Base-by-base conservation (phyloP, 2,329 filamentous ascomycete species). In the Pestalotiopsis sp. region DNA sequence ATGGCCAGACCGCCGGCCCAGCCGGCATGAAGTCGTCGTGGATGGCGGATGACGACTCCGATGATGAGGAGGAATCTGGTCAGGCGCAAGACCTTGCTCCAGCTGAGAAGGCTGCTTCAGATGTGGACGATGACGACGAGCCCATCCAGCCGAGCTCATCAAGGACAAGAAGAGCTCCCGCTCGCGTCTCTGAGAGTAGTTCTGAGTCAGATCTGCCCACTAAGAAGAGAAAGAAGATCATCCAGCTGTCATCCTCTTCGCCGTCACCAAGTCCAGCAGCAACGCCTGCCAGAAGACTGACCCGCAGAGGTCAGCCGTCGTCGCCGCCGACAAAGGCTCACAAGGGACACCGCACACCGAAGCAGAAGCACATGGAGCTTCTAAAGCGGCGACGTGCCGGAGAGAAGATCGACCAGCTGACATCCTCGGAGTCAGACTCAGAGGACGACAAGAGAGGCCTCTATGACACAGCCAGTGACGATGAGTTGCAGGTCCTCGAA, bases 391-490 rank as follows among this genome's bases (percentile, higher is more conserved):
- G 78, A 41, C 77, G 80, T 38, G 79, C 78, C 4, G 82, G 82
- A 5, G 81, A 83, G 66, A 78, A 79, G 69, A 79, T 81, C 27
- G 75, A 78, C 11, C 70, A 77, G 58, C 71, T 83, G 0, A 80
- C 80, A 2, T 77, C 77, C 17, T 81, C 81, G 0, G 79, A 79
- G 56, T 78, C 77, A 20, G 83, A 81, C 5, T 86, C 88, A 66
- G 85, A 85, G 7, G 86, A 85, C 69, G 85, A 86, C 56, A 80
- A 85, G 49, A 74, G 74, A 49, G 78, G 74, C 31, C 71, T 80
- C 9, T 80, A 80, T 57, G 78, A 80, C 62, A 77, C 78, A 0
- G 78, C 80, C 61, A 72, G 77, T 4, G 75, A 77, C 20, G 72
- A 75, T 20, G 71, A 72, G 12, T 73, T 78, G 41, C 69, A 76